These are phyloP conservation scores for Vigna hirtella DNA, from an alignment of 306 rosid species.

Conservation along the genomic window DNA sequence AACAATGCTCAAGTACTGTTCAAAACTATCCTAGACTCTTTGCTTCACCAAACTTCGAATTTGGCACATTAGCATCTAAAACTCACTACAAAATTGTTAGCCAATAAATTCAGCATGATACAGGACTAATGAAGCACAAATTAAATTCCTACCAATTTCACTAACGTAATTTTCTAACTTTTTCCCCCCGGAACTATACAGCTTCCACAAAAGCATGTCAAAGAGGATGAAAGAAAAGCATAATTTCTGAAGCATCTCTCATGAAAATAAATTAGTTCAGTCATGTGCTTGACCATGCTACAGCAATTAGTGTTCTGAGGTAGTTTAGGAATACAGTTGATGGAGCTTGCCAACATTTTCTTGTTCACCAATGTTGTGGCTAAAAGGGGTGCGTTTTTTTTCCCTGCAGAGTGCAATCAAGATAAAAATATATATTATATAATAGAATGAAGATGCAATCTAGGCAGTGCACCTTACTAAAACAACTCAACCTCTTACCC, in stretches of 20 bases:
- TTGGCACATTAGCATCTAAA: slow-evolving; percentile 36
- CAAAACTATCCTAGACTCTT: not conserved
- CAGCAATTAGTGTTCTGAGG: not conserved
- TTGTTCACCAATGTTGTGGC: slow-evolving; percentile 68
- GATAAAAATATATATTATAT: not conserved
- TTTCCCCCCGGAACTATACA: not conserved
- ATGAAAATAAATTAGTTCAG: slow-evolving; percentile 5
- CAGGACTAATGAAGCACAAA: slow-evolving; percentile 6
- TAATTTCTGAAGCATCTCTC: slow-evolving; percentile 28
- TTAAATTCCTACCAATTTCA: not conserved
- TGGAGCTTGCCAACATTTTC: slow-evolving; percentile 73
- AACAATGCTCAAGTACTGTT: not conserved
- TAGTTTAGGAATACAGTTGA: slow-evolving; percentile 41
- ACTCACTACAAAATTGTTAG: slow-evolving; percentile 26
- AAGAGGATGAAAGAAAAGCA: not conserved
- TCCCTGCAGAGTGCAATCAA: slow-evolving; percentile 46
- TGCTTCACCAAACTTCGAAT: slow-evolving; percentile 28
- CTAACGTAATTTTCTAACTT: slow-evolving; percentile 9
- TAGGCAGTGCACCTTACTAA: not conserved
- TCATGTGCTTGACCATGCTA: slow-evolving; percentile 19
- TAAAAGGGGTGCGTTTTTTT: slow-evolving; percentile 52
- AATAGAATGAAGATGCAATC: not conserved
- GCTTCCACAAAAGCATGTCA: slow-evolving; percentile 7
- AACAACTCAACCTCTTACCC: not conserved
- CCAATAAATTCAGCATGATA: slow-evolving; percentile 20